These are phyloP conservation scores for Kodamaea restingae DNA, from an alignment of 805 yeast genomes.

Conservation along the genomic window DNA sequence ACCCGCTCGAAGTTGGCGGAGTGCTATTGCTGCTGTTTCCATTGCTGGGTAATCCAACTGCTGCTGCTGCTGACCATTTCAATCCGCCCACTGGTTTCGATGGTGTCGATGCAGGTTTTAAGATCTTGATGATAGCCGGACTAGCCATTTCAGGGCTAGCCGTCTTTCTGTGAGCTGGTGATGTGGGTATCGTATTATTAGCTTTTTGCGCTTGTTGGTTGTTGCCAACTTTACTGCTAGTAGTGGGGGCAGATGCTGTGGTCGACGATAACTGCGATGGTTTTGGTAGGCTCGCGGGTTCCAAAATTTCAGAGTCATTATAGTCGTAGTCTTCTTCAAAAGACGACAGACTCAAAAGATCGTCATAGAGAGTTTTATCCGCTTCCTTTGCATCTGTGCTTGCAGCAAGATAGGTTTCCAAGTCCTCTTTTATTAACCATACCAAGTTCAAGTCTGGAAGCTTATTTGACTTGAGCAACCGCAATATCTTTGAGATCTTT, in stretches of 20 bases:
- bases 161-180: slow-evolving; percentile 9
- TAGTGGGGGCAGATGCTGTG: neutral
- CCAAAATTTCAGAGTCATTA: slow-evolving; percentile 13
- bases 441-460: slow-evolving; percentile 28
- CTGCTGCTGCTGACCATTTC: slow-evolving; percentile 57
- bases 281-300: slow-evolving; percentile 1
- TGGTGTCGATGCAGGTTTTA: slow-evolving; percentile 56
- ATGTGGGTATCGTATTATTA: slow-evolving; percentile 7
- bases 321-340: slow-evolving; percentile 12
- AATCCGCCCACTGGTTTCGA: slow-evolving; percentile 50
- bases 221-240: slow-evolving; percentile 1
- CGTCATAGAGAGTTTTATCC: slow-evolving; percentile 41
- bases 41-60: slow-evolving; percentile 27
- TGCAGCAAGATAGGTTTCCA: slow-evolving; percentile 33
- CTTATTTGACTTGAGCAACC: slow-evolving; percentile 23
- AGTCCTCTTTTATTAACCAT: slow-evolving; percentile 37
- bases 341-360: slow-evolving; percentile 25
- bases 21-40: slow-evolving; percentile 3
- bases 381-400: slow-evolving; percentile 36
- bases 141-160: slow-evolving; percentile 27
- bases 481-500: slow-evolving; percentile 30
- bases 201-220: neutral
- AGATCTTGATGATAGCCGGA: slow-evolving; percentile 39
- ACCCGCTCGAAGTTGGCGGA: slow-evolving; percentile 1
- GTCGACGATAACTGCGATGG: neutral